Evolutionary conservation across 257 asterid species (phyloP).

Genomic region (Striga asiatica): DNA sequence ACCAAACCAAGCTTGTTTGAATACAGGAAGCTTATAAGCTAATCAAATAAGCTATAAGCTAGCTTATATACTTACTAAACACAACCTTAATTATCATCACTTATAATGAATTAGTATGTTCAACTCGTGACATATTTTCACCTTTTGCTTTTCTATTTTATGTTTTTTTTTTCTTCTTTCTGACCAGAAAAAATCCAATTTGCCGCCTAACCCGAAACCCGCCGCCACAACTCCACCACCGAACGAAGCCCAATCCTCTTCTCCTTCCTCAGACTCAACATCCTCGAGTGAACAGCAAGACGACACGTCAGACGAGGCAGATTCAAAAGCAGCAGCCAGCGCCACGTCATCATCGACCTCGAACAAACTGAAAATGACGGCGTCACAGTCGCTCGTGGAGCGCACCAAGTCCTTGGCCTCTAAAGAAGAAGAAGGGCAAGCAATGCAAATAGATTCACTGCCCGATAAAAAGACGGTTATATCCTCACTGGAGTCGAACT

Average conservation of each 20-base stretch:
- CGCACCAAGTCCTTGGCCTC: conserved; percentile 24
- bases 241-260: conserved; percentile 27
- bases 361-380: conserved; percentile 39
- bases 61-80: too few relatives aligned
- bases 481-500: conserved; percentile 16
- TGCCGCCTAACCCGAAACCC: conserved; percentile 26
- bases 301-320: conserved; percentile 28
- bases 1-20: too few relatives aligned
- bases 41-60: too few relatives aligned
- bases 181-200: conserved; percentile 15
- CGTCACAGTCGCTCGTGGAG: conserved; percentile 21
- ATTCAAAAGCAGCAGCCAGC: conserved; percentile 23
- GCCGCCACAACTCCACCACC: conserved; percentile 23
- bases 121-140: too few relatives aligned
- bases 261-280: conserved; percentile 27
- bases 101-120: too few relatives aligned
- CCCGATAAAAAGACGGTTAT: conserved; percentile 21
- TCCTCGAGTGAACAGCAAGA: conserved; percentile 39
- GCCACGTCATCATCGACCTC: conserved; percentile 21
- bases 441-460: conserved; percentile 29
- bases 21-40: too few relatives aligned
- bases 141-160: too few relatives aligned
- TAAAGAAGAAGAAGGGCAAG: conserved; percentile 21
- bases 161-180: too few relatives aligned
- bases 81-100: too few relatives aligned